These are phyloP conservation scores for Cryptosporidium sp. DNA, from an alignment of 169 alveolate genomes.

Conservation along the genomic window DNA sequence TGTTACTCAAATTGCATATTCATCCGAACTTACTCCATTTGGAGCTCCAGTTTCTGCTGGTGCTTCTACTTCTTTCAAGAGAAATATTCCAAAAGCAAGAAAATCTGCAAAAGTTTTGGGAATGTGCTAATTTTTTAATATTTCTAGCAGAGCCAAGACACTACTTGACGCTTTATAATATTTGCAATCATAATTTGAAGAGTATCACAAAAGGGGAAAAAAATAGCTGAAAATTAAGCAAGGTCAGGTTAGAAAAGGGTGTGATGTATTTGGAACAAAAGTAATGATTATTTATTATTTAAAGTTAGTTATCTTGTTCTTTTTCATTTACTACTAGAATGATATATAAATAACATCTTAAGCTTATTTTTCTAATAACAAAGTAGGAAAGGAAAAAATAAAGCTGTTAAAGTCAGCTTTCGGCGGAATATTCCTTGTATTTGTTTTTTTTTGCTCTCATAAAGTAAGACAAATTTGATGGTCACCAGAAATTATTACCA, in stretches of 20 bases:
- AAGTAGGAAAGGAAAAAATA: background rate
- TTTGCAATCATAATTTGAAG: background rate
- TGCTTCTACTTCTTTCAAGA: constrained; percentile 72
- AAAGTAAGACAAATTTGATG: background rate
- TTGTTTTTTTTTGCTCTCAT: background rate
- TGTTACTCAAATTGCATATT: constrained; percentile 71
- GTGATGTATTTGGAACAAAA: background rate
- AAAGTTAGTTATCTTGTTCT: background rate
- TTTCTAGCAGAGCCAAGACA: too few relatives aligned
- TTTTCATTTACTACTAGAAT: background rate
- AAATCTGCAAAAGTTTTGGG: constrained; percentile 69
- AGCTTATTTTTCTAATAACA: too few relatives aligned
- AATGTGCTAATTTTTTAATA: constrained; percentile 31
- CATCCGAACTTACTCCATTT: constrained; percentile 72
- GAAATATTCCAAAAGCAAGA: constrained; percentile 63
- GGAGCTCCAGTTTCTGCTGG: constrained; percentile 76
- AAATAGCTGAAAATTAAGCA: background rate
- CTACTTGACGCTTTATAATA: too few relatives aligned
- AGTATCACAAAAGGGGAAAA: background rate
- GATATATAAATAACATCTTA: background rate
- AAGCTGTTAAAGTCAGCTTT: too few relatives aligned
- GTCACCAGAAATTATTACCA: too few relatives aligned
- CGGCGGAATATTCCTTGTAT: too few relatives aligned
- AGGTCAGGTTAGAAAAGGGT: constrained; percentile 1
- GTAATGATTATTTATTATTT: background rate